Conservation (phyloP, 768 basidiomycete genomes). For the Coprinellus aureogranulatus region DNA sequence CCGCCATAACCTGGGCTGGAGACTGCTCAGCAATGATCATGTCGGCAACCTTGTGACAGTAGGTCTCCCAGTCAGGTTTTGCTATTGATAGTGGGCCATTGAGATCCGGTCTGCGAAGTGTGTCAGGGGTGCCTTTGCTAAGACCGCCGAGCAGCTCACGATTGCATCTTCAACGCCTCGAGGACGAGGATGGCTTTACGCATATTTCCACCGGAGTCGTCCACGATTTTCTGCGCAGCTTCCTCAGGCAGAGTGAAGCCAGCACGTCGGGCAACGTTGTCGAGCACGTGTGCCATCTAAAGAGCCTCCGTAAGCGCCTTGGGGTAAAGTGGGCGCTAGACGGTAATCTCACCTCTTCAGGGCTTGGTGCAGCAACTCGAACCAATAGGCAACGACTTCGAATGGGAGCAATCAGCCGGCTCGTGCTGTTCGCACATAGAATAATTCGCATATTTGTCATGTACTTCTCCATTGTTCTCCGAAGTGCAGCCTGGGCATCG, state of each 20-base stretch:
- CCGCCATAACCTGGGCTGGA: conserved; percentile 86
- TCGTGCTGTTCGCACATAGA: conserved; percentile 93
- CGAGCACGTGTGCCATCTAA: conserved; percentile 80
- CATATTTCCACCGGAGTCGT: conserved; percentile 84
- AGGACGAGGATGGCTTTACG: conserved; percentile 93
- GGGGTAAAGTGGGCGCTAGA: background rate
- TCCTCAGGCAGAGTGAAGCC: conserved; percentile 79
- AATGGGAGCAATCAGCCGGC: conserved; percentile 94
- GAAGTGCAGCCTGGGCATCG: conserved; percentile 94
- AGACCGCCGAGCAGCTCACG: conserved; percentile 45
- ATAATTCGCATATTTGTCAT: conserved; percentile 98
- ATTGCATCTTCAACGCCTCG: conserved; percentile 96
- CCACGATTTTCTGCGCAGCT: conserved; percentile 70
- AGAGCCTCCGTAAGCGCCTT: too few relatives aligned
- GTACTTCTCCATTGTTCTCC: conserved; percentile 99
- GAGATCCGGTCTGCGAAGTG: conserved; percentile 66
- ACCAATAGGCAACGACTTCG: conserved; percentile 92
- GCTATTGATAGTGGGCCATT: conserved; percentile 77
- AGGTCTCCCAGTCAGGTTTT: conserved; percentile 99
- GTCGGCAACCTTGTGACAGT: conserved; percentile 89
- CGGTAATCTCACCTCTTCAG: conserved; percentile 57
- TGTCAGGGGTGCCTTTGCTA: conserved; percentile 1
- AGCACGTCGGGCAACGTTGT: conserved; percentile 77
- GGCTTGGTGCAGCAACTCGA: conserved; percentile 84
- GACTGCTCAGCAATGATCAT: conserved; percentile 87